Evolutionary conservation across 345 rosid species (phyloP).

Genomic region (Cardamine chenopodiifolia): DNA sequence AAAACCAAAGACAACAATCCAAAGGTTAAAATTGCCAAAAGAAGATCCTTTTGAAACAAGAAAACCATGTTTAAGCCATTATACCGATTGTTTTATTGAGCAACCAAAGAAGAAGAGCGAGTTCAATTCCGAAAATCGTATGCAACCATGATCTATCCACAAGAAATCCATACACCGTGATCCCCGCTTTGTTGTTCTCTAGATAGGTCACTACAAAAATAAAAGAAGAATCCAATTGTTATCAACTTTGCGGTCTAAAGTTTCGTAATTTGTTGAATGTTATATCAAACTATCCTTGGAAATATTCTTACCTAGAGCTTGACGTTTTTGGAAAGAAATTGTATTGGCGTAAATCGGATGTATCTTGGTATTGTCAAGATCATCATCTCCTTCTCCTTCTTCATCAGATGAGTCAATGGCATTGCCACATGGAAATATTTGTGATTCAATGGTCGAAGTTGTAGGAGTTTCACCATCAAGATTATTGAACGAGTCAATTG

Average conservation of each 20-base stretch:
- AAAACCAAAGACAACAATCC: constrained; percentile 10
- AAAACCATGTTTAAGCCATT: constrained; percentile 15
- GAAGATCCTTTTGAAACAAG: not conserved
- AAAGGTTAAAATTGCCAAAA: constrained; percentile 13
- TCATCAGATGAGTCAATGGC: constrained; percentile 54
- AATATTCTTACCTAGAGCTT: constrained; percentile 67
- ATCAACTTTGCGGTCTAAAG: not conserved
- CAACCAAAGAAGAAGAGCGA: constrained; percentile 85
- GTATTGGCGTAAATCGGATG: constrained; percentile 67
- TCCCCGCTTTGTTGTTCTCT: constrained; percentile 85
- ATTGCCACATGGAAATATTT: constrained; percentile 32
- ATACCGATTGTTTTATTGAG: constrained; percentile 85
- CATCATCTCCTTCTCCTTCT: constrained; percentile 73
- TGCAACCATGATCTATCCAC: constrained; percentile 87
- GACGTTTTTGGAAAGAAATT: constrained; percentile 81
- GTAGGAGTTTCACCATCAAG: constrained; percentile 71
- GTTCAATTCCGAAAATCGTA: constrained; percentile 73
- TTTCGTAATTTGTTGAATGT: not conserved
- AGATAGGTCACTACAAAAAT: constrained; percentile 71
- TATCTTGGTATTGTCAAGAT: constrained; percentile 59
- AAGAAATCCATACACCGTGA: constrained; percentile 81
- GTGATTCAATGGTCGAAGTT: constrained; percentile 37
- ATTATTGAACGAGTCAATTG: constrained; percentile 69
- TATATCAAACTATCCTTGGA: not conserved
- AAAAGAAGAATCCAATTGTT: not conserved